phyloP scores from a whole-genome alignment of 345 rosid genomes.

The Brassica nigra region DNA sequence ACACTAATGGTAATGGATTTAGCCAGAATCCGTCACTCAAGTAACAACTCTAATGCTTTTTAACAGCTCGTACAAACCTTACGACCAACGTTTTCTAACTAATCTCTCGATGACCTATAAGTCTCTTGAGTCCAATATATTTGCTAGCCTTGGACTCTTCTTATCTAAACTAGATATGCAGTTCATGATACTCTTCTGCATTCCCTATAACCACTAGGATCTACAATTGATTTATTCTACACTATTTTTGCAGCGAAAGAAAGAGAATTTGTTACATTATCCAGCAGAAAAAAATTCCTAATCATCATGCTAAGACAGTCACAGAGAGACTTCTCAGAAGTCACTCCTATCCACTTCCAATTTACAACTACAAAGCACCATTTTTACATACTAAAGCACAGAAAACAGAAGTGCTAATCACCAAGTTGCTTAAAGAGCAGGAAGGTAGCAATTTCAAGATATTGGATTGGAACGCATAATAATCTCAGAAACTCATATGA shows the following conservation, averaged over 20 bases:
- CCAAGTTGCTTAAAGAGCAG: background rate
- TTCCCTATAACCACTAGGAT: background rate
- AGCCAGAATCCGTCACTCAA: background rate
- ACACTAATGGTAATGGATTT: background rate
- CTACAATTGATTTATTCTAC: background rate
- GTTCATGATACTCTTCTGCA: background rate
- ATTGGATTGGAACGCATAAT: background rate
- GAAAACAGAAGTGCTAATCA: conserved; percentile 4
- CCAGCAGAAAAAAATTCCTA: background rate
- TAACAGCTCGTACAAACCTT: background rate
- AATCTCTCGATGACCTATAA: background rate
- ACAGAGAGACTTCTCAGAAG: background rate
- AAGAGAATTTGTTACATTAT: background rate
- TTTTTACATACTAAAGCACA: background rate
- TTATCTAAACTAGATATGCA: conserved; percentile 9
- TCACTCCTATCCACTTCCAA: conserved; percentile 8
- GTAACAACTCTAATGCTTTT: background rate
- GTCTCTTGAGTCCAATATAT: conserved; percentile 3
- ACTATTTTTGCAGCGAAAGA: background rate
- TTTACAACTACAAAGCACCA: background rate
- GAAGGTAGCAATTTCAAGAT: background rate
- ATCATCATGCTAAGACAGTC: conserved; percentile 6
- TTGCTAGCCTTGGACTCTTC: conserved; percentile 4
- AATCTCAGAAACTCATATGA: background rate
- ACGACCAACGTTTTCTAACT: background rate